Base-by-base conservation (phyloP, 805 yeast genomes). In the Debaryomyces hansenii region DNA sequence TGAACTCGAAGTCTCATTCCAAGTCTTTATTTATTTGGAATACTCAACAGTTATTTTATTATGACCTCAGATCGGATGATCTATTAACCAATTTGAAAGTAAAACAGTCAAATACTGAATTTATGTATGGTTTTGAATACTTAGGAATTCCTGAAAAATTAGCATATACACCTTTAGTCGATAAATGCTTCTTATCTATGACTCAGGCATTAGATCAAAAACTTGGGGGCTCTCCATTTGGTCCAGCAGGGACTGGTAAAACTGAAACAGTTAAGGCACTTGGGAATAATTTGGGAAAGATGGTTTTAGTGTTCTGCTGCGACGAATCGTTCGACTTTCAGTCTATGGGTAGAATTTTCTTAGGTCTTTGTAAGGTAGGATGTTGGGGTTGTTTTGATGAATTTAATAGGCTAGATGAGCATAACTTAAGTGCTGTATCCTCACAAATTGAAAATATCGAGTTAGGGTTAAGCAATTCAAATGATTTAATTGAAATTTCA, bases 201-300 rank as follows among this genome's bases (percentile, higher is more conserved):
- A 72, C 87, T 0, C 86, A 84, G 49, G 91, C 97, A 0, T 61
- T 90, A 14, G 77, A 80, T 29, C 89, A 84, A 54, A 78, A 77
- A 31, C 69, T 82, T 7, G 98, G 98, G n/a, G 96, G 96, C 0
- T 85, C 96, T 1, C 85, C 96, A 0, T 83, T 86, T 63, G 98
- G 98, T 0, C 97, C 98, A 1, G 97, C 98, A 2, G 98, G 98
- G 36, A 92, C 98, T 0, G 98, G 98, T 53, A 92, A 92, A 60
- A 92, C 98, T 0, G 98, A 92, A 60, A 78, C 96, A 0, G 77
- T 92, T 20, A 92, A 92, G 60, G 87, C 96, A 0, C 69, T 91
- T 27, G 97, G 94, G 1, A 82, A 82, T 36, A 81, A 80, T 33
- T 67, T 92, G 6, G 98, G 98, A 6, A 76, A 82, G 47, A 79